These are phyloP conservation scores for Arachnomyces sp. DNA, from an alignment of 2,329 filamentous ascomycete genomes.

Conservation along the genomic window DNA sequence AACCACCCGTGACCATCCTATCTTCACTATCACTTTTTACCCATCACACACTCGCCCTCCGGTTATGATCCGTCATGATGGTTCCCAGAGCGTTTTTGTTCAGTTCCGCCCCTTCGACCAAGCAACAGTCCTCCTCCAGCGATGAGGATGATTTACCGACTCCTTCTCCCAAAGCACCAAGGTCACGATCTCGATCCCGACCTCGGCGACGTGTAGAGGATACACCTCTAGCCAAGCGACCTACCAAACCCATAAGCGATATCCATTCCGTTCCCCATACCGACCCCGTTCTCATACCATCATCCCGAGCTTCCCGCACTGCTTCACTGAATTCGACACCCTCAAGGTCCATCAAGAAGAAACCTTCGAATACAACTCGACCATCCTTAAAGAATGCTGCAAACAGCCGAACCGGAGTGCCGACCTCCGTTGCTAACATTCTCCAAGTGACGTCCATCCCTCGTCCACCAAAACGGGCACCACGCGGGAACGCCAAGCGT, in stretches of 20 bases:
- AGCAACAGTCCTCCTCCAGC: conserved; percentile 10
- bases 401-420: conserved; percentile 34
- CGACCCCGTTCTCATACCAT: conserved; percentile 28
- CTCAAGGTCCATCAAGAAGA: background rate
- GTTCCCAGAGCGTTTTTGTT: conserved; percentile 33
- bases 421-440: conserved; percentile 49
- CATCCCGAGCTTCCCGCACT: conserved; percentile 22
- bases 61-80: conserved; percentile 26
- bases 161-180: conserved; percentile 7
- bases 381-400: conserved; percentile 5
- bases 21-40: background rate
- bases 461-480: conserved; percentile 36
- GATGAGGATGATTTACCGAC: conserved; percentile 10
- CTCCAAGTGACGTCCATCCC: conserved; percentile 54
- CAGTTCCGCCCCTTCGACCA: conserved; percentile 23
- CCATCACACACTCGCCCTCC: too few relatives aligned
- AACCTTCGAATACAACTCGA: conserved; percentile 1
- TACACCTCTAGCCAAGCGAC: conserved; percentile 13
- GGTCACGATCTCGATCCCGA: conserved; percentile 4
- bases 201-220: conserved; percentile 5
- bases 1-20: background rate
- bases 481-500: conserved; percentile 31
- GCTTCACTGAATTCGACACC: conserved; percentile 9
- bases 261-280: conserved; percentile 16
- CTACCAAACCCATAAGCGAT: conserved; percentile 7